These are phyloP conservation scores for Globisporangium nagaii DNA, from an alignment of 352 stramenopile genomes.

Conservation along the genomic window DNA sequence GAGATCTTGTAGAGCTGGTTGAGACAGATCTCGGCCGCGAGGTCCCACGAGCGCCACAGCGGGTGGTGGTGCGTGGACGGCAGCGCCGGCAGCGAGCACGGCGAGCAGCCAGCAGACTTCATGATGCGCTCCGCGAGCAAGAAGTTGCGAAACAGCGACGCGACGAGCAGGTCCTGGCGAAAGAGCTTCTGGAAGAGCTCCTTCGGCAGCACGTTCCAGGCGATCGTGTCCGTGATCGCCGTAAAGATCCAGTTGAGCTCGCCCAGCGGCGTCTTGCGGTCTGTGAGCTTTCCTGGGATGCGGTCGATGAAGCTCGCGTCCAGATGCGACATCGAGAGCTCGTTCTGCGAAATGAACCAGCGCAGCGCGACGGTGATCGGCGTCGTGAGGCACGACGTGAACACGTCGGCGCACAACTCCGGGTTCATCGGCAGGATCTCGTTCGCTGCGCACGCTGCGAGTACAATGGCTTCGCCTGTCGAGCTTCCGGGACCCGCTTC, in stretches of 20 bases:
- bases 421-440: slow-evolving; percentile 96
- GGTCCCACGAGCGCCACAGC: slow-evolving; percentile 98
- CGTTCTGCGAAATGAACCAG: slow-evolving; percentile 96
- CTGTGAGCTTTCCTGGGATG: slow-evolving; percentile 90
- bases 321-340: slow-evolving; percentile 84
- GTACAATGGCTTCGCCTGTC: slow-evolving; percentile 92
- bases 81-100: slow-evolving; percentile 92
- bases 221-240: slow-evolving; percentile 99
- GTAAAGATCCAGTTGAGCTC: slow-evolving; percentile 99
- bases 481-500: slow-evolving; percentile 15
- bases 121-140: slow-evolving; percentile 97
- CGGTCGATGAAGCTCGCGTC: slow-evolving; percentile 85
- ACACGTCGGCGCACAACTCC: slow-evolving; percentile 98
- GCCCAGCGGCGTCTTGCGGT: slow-evolving; percentile 92
- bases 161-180: slow-evolving; percentile 98
- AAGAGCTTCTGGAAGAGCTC: slow-evolving; percentile 98
- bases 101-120: slow-evolving; percentile 79
- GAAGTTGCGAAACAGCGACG: slow-evolving; percentile 98
- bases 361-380: slow-evolving; percentile 97
- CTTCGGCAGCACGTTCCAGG: slow-evolving; percentile 97
- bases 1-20: slow-evolving; percentile 90
- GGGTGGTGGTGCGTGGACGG: slow-evolving; percentile 95
- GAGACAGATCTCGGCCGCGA: slow-evolving; percentile 97
- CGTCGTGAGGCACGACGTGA: slow-evolving; percentile 99
- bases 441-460: slow-evolving; percentile 91